Percentiles rank a stretch among this genome's conserved stretches.
phyloP scores from a whole-genome alignment of 179 eudicot species.

The Drosera spatulata region DNA sequence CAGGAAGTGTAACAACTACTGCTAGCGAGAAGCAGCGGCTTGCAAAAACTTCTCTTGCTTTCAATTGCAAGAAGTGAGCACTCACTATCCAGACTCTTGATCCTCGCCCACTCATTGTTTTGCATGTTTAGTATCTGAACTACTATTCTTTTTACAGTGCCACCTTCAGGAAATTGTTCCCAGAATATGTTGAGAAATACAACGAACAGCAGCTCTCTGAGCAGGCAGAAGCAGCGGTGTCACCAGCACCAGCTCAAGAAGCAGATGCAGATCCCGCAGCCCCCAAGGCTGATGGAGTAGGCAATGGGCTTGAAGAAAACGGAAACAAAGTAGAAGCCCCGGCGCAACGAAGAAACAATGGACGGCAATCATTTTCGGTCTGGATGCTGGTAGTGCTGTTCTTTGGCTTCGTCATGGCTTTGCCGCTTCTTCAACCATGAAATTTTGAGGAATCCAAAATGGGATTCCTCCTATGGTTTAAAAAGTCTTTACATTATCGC shows the following conservation, averaged over 20 bases:
- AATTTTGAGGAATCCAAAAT: neutral
- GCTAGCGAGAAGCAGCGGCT: constrained; percentile 70
- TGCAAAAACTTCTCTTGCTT: constrained; percentile 85
- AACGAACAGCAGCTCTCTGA: constrained; percentile 52
- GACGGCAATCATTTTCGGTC: constrained; percentile 42
- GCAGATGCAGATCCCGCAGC: constrained; percentile 5
- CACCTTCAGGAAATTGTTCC: constrained; percentile 84
- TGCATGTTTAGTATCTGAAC: neutral
- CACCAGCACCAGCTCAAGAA: constrained; percentile 16
- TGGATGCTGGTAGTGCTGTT: constrained; percentile 64
- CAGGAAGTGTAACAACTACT: constrained; percentile 85
- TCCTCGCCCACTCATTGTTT: neutral
- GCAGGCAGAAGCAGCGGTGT: constrained; percentile 27
- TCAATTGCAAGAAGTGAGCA: constrained; percentile 80
- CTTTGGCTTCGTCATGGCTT: constrained; percentile 70
- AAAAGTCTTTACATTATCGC: too few species aligned
- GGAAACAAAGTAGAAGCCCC: constrained; percentile 20
- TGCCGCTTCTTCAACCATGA: constrained; percentile 86
- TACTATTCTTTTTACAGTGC: constrained; percentile 21
- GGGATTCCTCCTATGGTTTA: neutral
- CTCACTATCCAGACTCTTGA: neutral
- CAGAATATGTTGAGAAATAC: constrained; percentile 82
- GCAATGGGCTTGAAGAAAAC: constrained; percentile 16
- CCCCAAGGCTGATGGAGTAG: constrained; percentile 19
- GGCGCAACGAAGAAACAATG: constrained; percentile 25